Evolutionary conservation across 2,329 filamentous ascomycete genomes (phyloP), one percentile per base, ranked within the genome.

Genomic region (Thermothelomyces thermophilus): DNA sequence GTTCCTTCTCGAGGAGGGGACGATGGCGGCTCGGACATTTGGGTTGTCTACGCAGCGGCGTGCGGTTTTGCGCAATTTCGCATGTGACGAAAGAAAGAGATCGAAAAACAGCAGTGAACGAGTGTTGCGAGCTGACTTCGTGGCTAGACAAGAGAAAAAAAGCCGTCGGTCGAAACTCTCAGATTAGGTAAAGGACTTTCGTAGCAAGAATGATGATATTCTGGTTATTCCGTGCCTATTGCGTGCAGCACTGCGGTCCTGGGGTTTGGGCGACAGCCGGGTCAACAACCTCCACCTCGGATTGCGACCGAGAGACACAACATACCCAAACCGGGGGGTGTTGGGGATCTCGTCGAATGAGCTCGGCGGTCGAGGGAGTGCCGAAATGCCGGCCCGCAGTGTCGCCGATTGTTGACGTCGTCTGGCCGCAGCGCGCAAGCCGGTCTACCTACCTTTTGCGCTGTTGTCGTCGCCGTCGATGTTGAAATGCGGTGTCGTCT

Each of bases 11-110:
- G 71, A 10, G 79, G 79, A 46, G 81, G 81, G 42, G 81, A 84
- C 5, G 81, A 84, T 5, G 80, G 79, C 59, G 75, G 73, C 63
- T 83, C 80, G 53, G 73, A 71, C 77, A 81, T 82, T 51, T 57
- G 52, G 53, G 16, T 41, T 45, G 51, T 52, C 52, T 54, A 55
- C 33, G 41, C 46, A 26, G 50, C 41, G 51, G 34, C 46, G 51
- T 36, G 44, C 26, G 47, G 39, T 9, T 34, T 34, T 36, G 48
- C 43, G 54, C 49, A 44, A 46, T 45, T 31, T 51, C 43, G 56
- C 57, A 60, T 60, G 52, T 56, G 53, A 50, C 46, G 19, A 37
- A 24, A 46, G 19, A 37, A 24, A 46, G 13, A 39, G 37, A 37
- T 16, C n/a, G 17, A 51, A 45, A n/a, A 35, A 41, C 48, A 44